These are phyloP conservation scores for Sugiyamaella sp. DNA, from an alignment of 1,139 yeast genomes.

Conservation along the genomic window DNA sequence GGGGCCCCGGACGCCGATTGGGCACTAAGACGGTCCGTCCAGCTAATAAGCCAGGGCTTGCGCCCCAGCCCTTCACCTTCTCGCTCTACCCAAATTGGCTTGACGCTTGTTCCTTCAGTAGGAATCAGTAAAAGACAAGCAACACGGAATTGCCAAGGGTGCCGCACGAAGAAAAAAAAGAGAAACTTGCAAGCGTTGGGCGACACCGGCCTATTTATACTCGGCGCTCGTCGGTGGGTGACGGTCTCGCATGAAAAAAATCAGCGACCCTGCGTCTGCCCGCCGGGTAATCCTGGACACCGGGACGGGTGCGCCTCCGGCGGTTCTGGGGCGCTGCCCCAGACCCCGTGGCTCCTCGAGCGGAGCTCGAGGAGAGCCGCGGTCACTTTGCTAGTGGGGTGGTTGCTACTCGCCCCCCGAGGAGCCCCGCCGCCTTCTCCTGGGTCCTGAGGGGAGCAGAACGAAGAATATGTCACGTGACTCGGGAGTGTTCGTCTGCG, in stretches of 20 bases:
- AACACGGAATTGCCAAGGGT: conserved; percentile 73
- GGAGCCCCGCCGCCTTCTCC: too few relatives aligned
- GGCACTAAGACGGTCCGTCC: conserved; percentile 60
- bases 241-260: conserved; percentile 2
- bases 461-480: neutral
- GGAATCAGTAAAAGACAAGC: conserved; percentile 50
- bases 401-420: too few relatives aligned
- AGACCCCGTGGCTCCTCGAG: too few relatives aligned
- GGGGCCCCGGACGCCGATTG: conserved; percentile 43
- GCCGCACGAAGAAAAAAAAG: conserved; percentile 56
- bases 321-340: too few relatives aligned
- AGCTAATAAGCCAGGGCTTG: conserved; percentile 40
- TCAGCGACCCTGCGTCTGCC: neutral
- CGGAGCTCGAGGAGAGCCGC: too few relatives aligned
- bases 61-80: conserved; percentile 23
- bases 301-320: too few relatives aligned
- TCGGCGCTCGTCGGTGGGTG: neutral
- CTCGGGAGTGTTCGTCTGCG: too few relatives aligned
- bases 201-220: conserved; percentile 8
- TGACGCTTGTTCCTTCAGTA: conserved; percentile 57
- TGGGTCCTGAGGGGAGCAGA: too few relatives aligned
- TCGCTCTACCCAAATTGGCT: conserved; percentile 64
- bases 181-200: conserved; percentile 22
- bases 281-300: conserved; percentile 5
- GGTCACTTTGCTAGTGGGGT: too few relatives aligned